Evolutionary conservation across 2,329 filamentous ascomycete species (phyloP).

Genomic region (Trichoderma gracile): DNA sequence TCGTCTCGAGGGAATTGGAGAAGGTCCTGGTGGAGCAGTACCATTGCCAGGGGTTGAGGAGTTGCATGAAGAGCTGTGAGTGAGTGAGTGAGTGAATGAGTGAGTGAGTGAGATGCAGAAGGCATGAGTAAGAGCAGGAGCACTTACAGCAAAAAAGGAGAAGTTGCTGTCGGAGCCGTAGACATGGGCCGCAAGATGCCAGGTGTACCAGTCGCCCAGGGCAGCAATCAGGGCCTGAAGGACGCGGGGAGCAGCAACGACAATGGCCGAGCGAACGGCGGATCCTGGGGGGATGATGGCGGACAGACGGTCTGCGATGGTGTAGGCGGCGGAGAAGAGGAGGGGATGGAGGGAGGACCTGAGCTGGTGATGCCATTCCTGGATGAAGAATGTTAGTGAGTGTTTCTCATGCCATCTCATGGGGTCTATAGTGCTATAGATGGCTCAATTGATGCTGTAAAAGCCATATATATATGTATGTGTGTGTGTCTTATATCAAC

Average conservation of each 20-base stretch:
- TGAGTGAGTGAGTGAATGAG: neutral
- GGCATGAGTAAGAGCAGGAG: neutral
- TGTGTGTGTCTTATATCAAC: conserved; percentile 37
- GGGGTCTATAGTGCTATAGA: too few relatives aligned
- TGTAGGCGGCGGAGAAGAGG: conserved; percentile 78
- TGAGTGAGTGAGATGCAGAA: too few relatives aligned
- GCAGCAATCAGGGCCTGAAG: conserved; percentile 78
- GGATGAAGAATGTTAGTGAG: conserved; percentile 8
- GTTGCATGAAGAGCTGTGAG: conserved; percentile 40
- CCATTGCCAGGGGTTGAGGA: conserved; percentile 77
- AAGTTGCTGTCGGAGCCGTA: conserved; percentile 66
- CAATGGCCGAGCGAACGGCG: conserved; percentile 61
- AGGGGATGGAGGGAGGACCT: conserved; percentile 90
- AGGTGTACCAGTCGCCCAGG: conserved; percentile 81
- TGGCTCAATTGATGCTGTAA: neutral
- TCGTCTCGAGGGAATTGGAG: conserved; percentile 92
- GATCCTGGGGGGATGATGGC: conserved; percentile 54
- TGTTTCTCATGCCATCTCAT: too few relatives aligned
- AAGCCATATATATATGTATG: too few relatives aligned
- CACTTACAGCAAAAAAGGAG: conserved; percentile 68
- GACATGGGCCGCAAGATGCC: conserved; percentile 72
- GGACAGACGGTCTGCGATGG: conserved; percentile 58
- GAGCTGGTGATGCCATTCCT: conserved; percentile 92
- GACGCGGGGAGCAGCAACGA: conserved; percentile 72
- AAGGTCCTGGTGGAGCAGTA: conserved; percentile 92